Conservation (phyloP, 2,329 filamentous ascomycete species). For the Paraphaeosphaeria sporulosa region DNA sequence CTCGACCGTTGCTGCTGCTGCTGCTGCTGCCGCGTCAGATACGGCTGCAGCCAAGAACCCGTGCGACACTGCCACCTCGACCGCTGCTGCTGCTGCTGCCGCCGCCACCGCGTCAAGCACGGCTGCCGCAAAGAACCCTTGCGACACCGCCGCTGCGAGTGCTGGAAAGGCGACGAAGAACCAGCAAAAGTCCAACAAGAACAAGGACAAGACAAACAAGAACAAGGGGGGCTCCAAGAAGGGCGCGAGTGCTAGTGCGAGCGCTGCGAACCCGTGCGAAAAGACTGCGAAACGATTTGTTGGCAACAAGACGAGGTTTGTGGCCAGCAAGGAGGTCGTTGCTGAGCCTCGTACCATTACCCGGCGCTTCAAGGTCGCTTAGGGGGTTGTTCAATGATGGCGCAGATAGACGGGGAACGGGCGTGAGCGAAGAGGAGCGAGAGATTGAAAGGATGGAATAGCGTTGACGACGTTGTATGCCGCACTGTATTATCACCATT, state of each 20-base stretch:
- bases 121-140: slow-evolving; percentile 1
- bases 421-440: background rate
- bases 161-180: background rate
- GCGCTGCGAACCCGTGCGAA: background rate
- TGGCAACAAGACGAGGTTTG: background rate
- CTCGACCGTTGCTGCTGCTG: background rate
- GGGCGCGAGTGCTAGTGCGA: background rate
- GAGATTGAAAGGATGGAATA: background rate
- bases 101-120: background rate
- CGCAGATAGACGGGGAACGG: too few relatives aligned
- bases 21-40: background rate
- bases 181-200: background rate
- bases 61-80: background rate
- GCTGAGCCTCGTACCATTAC: background rate
- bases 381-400: background rate
- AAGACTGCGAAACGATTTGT: background rate
- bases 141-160: slow-evolving; percentile 1
- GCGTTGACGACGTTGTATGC: background rate
- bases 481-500: background rate
- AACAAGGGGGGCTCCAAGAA: background rate
- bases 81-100: background rate
- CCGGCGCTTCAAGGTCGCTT: slow-evolving; percentile 8
- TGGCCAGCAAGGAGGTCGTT: background rate
- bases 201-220: slow-evolving; percentile 1
- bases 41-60: background rate